Base-by-base conservation (phyloP, 2,329 filamentous ascomycete species). In the Aspergillus unguis region DNA sequence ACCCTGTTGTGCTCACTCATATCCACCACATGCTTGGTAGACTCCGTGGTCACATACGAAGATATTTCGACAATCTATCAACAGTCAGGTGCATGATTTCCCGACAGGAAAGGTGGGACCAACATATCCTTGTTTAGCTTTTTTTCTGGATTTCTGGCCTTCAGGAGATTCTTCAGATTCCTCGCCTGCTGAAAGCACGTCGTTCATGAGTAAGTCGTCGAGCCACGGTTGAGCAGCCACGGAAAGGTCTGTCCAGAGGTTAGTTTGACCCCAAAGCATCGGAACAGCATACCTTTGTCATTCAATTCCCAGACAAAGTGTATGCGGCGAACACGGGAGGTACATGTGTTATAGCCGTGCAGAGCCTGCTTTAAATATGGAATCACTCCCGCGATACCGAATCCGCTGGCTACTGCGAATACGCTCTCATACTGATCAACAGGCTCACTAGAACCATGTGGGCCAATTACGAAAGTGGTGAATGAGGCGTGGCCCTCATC, bases 301-400 rank as follows among this genome's bases (percentile, higher is more conserved):
- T 62, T 43, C 48, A 71, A 40, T 53, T 71, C 58, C 65, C 63
- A 72, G 5, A 73, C 61, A 6, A 73, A 54, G 60, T 70, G 57
- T 28, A 73, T 58, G n/a, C 61, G 55, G 42, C 61, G 58, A 50
- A 62, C 61, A 28, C 54, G 51, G 42, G 59, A 58, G 26, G 58
- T 62, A 36, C 54, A 60, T n/a, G 63, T 64, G 36, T 70, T 68
- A 47, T 70, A 70, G 9, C 63, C 58, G 43, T 71, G 50, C 32
- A 75, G 64, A 8, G 72, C 58, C 56, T 71, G 52, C 51, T 69
- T 71, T 3, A 74, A 54, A 55, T 71, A 70, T 25, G 61, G 63
- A 41, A 73, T 57, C 23, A 64, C 55, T 11, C 54, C 59, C 6
- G 61, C 62, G 31, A 74, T 66, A 6, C 70, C 61, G 48, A 65